Evolutionary conservation across 1,284 basidiomycete genomes (phyloP).

Genomic region (Ganoderma resinaceum): DNA sequence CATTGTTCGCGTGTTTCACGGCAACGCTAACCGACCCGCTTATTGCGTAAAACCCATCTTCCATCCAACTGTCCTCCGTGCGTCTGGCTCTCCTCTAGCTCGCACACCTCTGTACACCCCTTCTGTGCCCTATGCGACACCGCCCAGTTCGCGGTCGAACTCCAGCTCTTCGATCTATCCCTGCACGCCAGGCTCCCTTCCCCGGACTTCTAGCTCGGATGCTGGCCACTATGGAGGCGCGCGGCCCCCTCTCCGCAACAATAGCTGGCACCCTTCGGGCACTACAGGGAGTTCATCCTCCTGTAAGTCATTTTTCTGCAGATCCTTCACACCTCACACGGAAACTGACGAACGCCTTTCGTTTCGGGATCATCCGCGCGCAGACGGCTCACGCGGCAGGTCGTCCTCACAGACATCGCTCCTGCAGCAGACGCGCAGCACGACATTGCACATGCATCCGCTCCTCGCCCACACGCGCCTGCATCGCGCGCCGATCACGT

Average conservation of each 20-base stretch:
- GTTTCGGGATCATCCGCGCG: neutral
- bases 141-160: conserved; percentile 52
- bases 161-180: conserved; percentile 53
- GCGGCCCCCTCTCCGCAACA: conserved; percentile 50
- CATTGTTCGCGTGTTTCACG: conserved; percentile 13
- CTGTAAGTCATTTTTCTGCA: conserved; percentile 33
- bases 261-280: conserved; percentile 52
- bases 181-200: conserved; percentile 32
- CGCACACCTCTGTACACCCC: conserved; percentile 37
- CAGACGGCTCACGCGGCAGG: conserved; percentile 33
- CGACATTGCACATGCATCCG: conserved; percentile 65
- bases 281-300: conserved; percentile 43
- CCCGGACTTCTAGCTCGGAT: conserved; percentile 40
- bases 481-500: conserved; percentile 64
- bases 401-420: conserved; percentile 33
- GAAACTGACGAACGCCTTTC: conserved; percentile 5
- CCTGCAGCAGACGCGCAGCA: conserved; percentile 48
- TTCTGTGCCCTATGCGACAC: conserved; percentile 39
- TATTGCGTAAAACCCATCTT: neutral
- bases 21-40: conserved; percentile 9
- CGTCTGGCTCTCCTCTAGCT: conserved; percentile 17
- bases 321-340: conserved; percentile 1
- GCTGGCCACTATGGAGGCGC: conserved; percentile 33
- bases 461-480: conserved; percentile 61
- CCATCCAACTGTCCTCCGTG: neutral